Evolutionary conservation across 2,329 filamentous ascomycete species (phyloP).

Genomic region (Apiospora sp.): DNA sequence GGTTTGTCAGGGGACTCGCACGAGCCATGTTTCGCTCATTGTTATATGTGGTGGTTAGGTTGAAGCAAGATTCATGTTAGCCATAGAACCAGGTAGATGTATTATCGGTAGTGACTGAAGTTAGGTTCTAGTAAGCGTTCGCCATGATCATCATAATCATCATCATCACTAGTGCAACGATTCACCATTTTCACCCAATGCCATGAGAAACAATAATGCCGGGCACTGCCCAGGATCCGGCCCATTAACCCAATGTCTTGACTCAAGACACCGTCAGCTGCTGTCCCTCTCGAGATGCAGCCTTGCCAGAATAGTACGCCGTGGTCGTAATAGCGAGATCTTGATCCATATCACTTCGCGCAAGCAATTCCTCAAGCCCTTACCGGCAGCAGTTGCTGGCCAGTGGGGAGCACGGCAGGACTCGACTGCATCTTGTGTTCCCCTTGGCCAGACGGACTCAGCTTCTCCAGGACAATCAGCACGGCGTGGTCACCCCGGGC

Average conservation of each 20-base stretch:
- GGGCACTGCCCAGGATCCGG: not conserved
- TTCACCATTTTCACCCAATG: not conserved
- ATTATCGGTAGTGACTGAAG: conserved; percentile 14
- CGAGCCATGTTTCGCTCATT: too few species aligned
- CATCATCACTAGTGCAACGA: not conserved
- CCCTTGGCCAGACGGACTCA: not conserved
- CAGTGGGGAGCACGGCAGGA: not conserved
- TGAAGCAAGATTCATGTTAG: not conserved
- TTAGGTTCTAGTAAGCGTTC: not conserved
- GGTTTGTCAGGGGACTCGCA: too few species aligned
- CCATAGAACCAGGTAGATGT: not conserved
- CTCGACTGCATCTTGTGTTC: not conserved
- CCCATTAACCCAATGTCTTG: not conserved
- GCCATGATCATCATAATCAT: not conserved
- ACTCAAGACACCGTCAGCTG: not conserved
- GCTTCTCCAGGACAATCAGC: conserved; percentile 7
- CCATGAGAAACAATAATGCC: not conserved
- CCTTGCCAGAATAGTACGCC: not conserved
- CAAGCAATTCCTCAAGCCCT: not conserved
- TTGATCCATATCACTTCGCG: not conserved
- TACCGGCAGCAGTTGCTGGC: not conserved
- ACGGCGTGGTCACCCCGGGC: conserved; percentile 1
- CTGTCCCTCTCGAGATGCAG: not conserved
- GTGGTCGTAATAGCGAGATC: not conserved
- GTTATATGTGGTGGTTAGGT: not conserved